A percentile compares a stretch with the other conserved stretches of the same genome.
Conservation (phyloP, 1,284 basidiomycete genomes). For the Termitomyces sp. region DNA sequence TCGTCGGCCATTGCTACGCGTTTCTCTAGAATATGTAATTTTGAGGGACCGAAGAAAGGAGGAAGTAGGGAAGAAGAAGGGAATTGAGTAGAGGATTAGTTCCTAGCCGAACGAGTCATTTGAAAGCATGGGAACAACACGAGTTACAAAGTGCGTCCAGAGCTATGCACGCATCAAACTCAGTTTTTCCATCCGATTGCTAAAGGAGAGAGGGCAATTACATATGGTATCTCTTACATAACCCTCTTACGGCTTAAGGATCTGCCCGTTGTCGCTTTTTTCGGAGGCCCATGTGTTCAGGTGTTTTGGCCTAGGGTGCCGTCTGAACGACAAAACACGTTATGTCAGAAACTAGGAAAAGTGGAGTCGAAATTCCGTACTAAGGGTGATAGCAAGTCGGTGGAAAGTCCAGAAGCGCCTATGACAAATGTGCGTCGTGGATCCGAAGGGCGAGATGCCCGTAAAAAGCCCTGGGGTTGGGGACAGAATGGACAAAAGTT, state of each 20-base stretch:
- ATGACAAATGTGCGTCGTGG: not conserved
- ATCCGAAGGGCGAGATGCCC: not conserved
- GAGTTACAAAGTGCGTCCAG: not conserved
- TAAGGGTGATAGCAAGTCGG: not conserved
- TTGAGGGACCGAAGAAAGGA: not conserved
- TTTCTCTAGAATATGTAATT: not conserved
- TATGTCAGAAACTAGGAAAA: no score
- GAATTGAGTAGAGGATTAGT: not conserved
- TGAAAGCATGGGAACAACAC: conserved; percentile 15
- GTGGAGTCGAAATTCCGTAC: not conserved
- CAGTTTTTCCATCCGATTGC: not conserved
- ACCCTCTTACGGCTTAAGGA: not conserved
- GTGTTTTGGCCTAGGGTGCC: no score
- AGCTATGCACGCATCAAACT: not conserved
- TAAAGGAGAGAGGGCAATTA: not conserved
- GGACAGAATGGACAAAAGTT: not conserved
- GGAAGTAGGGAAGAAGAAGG: not conserved
- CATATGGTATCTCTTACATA: not conserved
- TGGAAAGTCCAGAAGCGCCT: conserved; percentile 5
- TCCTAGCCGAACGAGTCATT: conserved; percentile 5
- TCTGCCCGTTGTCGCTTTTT: not conserved
- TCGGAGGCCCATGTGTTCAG: no score
- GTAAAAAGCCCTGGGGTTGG: not conserved
- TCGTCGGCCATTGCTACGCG: not conserved
- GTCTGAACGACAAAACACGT: no score